Base-by-base conservation (phyloP, 495 filamentous ascomycete genomes). In the Aspergillus taichungensis region DNA sequence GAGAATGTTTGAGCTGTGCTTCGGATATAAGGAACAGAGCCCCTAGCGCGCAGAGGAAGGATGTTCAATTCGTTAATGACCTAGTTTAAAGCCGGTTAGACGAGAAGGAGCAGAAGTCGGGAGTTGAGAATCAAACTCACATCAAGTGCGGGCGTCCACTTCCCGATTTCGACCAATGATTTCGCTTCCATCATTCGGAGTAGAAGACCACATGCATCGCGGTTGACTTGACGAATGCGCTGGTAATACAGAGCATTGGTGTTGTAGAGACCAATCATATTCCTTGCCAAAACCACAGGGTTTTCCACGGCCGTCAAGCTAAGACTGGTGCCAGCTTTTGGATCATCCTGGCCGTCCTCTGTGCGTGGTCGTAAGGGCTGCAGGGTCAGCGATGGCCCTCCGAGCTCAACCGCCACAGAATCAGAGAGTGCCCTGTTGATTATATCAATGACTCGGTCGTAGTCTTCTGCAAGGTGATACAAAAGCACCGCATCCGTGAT, bases 391-490 rank as follows among this genome's bases (percentile, higher is more conserved):
- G 77, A 75, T 37, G 87, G 80, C 50, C 86, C 78, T 37, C 88
- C 88, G 38, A 96, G 70, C 44, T 94, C 86, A 8, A 88, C 71
- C 11, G 85, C 78, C 46, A 95, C 77, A 29, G 87, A 83, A 59
- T 95, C 88, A 14, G 89, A 90, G 27, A 97, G 71, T n/a, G 88
- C 81, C 28, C 87, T 82, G 62, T 91, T 95, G 50, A 95, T 78
- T 51, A 95, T 90, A 34, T 76, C 67, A 44, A 96, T 79, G 34
- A 96, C 94, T 45, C 77, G 85, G 53, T 97, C 88, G 59, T 94
- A 97, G 55, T 99, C 88, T 54, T 87, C 87, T 0, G 91, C 90
- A 31, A 99, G 76, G 61, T 97, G 90, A 57, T 92, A 96, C 33
- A 99, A 69, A 37, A 99, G 73, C 5, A 96, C 91, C 1, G 94